Evolutionary conservation across 495 filamentous ascomycete genomes (phyloP), one percentile per base, ranked within the genome.

Genomic region (Cercophora scortea): DNA sequence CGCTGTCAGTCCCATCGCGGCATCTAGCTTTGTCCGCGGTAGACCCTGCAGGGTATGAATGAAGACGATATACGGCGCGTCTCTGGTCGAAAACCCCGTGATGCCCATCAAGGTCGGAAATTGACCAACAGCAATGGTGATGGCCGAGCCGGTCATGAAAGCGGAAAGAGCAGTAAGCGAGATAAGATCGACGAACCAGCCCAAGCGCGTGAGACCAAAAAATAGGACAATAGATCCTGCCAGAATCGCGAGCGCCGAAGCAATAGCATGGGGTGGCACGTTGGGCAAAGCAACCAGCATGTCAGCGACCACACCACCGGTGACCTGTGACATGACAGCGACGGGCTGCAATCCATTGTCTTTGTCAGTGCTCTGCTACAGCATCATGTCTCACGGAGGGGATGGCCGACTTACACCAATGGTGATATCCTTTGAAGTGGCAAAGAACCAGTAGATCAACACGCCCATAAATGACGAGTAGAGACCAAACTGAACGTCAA

Each of bases 391-490:
- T 45, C 25, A 38, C 15, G 15, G 36, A 1, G 16, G 17, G 40
- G 1, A 43, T 43, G 12, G 32, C 15, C 47, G 1, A 82, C 87
- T 76, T 72, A 91, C 89, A n/a, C 93, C 93, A 48, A 98, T 97
- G 8, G 93, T 97, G 63, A 98, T 97, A 69, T 98, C 93, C 63
- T 98, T 98, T 0, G 94, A 97, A 1, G 93, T 98, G 1, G 93
- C 93, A 60, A 98, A 97, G 67, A 97, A 94, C 93, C 93, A 97
- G 59, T 99, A 99, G 45, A 96, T 67, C 54, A 96, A 64, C 4
- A 97, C 92, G 25, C 93, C 93, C 86, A 97, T 95, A 61, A 99
- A 99, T 0, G 92, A 96, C 1, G 92, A 93, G 65, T 99, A 99
- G 0, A 99, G 73, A 47, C 93, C 93, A 61, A 81, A 99, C 62